Evolutionary conservation across 2,329 filamentous ascomycete genomes (phyloP).

Genomic region (Nigrograna mackinnonii): DNA sequence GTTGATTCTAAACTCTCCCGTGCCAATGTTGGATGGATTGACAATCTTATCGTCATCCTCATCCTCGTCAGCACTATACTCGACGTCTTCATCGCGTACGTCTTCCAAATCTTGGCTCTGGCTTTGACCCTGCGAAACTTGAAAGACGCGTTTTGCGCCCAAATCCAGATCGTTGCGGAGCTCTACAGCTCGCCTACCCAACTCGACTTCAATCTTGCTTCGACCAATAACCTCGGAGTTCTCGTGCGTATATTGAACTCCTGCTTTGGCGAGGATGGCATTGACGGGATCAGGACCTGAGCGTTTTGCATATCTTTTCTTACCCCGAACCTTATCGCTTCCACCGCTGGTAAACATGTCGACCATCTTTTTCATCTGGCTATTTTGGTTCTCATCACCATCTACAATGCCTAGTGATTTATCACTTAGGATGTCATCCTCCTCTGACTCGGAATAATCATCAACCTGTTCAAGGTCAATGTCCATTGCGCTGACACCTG

Average conservation of each 20-base stretch:
- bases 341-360: slow-evolving; percentile 36
- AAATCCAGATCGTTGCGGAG: slow-evolving; percentile 55
- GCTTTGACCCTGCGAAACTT: slow-evolving; percentile 46
- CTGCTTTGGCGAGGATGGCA: slow-evolving; percentile 84
- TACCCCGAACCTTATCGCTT: slow-evolving; percentile 25
- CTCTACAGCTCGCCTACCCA: slow-evolving; percentile 76
- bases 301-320: slow-evolving; percentile 46
- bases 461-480: slow-evolving; percentile 67
- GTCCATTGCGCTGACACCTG: slow-evolving; percentile 78
- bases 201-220: slow-evolving; percentile 84
- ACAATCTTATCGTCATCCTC: slow-evolving; percentile 14
- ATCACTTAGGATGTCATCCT: slow-evolving; percentile 30
- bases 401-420: slow-evolving; percentile 28
- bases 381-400: slow-evolving; percentile 38
- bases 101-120: slow-evolving; percentile 2
- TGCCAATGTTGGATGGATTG: slow-evolving; percentile 17
- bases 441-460: slow-evolving; percentile 16
- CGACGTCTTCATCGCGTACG: slow-evolving; percentile 14
- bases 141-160: slow-evolving; percentile 62
- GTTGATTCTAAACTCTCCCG: slow-evolving; percentile 47
- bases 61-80: slow-evolving; percentile 13
- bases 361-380: slow-evolving; percentile 63
- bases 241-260: slow-evolving; percentile 94
- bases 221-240: slow-evolving; percentile 94
- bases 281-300: slow-evolving; percentile 73